These are phyloP conservation scores for Ophiostoma sp. DNA, from an alignment of 2,329 filamentous ascomycete species.

Conservation along the genomic window DNA sequence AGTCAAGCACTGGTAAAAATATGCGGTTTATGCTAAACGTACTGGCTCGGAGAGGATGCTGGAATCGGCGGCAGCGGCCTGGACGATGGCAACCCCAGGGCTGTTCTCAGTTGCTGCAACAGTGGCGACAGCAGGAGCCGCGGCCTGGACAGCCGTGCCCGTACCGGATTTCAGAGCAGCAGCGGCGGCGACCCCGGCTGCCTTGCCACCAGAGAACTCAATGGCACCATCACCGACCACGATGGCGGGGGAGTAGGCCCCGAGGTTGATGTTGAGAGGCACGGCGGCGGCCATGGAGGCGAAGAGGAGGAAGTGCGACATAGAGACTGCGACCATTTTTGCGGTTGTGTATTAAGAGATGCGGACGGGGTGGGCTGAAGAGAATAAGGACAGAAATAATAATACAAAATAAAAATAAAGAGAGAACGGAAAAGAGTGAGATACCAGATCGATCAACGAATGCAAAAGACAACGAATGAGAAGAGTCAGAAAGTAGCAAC, in stretches of 20 bases:
- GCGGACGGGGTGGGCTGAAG: no score
- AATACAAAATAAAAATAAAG: not conserved
- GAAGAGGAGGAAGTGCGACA: not conserved
- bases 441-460: conserved; percentile 13
- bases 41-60: conserved; percentile 18
- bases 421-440: not conserved
- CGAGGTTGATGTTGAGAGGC: conserved; percentile 38
- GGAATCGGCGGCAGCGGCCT: not conserved
- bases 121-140: not conserved
- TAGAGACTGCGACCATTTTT: not conserved
- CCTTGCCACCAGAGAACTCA: conserved; percentile 6
- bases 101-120: conserved; percentile 10
- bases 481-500: not conserved
- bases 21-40: not conserved
- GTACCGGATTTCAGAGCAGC: conserved; percentile 5
- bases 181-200: not conserved
- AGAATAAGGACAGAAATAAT: not conserved
- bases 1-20: not conserved
- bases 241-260: conserved; percentile 41
- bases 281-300: conserved; percentile 17
- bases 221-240: conserved; percentile 32
- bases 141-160: not conserved
- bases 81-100: conserved; percentile 13
- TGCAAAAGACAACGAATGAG: not conserved
- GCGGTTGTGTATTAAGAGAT: not conserved